phyloP scores from a whole-genome alignment of 768 basidiomycete species.

The Amanita pseudoporphyria region DNA sequence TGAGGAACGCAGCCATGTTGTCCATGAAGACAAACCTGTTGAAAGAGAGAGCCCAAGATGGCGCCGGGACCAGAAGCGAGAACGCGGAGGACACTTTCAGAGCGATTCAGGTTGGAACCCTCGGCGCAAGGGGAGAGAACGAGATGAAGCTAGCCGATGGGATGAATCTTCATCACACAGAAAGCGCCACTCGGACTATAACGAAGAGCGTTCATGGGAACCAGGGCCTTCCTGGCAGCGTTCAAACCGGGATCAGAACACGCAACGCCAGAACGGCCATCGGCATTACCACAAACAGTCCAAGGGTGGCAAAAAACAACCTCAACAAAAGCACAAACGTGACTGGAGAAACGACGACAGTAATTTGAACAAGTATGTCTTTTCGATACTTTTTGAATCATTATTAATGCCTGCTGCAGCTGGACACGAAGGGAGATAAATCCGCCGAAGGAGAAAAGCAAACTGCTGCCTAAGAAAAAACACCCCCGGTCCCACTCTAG shows the following conservation, averaged over 20 bases:
- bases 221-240: conserved; percentile 62
- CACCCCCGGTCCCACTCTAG: conserved; percentile 41
- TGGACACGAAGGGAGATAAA: conserved; percentile 57
- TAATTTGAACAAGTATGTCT: conserved; percentile 65
- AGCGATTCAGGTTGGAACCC: conserved; percentile 47
- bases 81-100: conserved; percentile 28
- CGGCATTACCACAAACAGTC: conserved; percentile 22
- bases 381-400: background rate
- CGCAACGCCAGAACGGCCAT: conserved; percentile 28
- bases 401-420: conserved; percentile 23
- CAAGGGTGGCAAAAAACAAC: conserved; percentile 24
- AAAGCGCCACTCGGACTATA: conserved; percentile 17
- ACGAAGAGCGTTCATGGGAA: conserved; percentile 60
- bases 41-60: conserved; percentile 28
- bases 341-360: conserved; percentile 54
- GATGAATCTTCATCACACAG: conserved; percentile 20
- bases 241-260: conserved; percentile 30
- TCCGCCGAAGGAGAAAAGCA: conserved; percentile 28
- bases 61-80: conserved; percentile 29
- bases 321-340: conserved; percentile 30
- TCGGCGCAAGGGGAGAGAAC: conserved; percentile 36
- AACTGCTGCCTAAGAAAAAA: conserved; percentile 31
- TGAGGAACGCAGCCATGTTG: conserved; percentile 27
- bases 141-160: conserved; percentile 18
- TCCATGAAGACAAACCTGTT: conserved; percentile 14